Conservation (phyloP, 2,329 filamentous ascomycete species). For the Fusarium illudens region DNA sequence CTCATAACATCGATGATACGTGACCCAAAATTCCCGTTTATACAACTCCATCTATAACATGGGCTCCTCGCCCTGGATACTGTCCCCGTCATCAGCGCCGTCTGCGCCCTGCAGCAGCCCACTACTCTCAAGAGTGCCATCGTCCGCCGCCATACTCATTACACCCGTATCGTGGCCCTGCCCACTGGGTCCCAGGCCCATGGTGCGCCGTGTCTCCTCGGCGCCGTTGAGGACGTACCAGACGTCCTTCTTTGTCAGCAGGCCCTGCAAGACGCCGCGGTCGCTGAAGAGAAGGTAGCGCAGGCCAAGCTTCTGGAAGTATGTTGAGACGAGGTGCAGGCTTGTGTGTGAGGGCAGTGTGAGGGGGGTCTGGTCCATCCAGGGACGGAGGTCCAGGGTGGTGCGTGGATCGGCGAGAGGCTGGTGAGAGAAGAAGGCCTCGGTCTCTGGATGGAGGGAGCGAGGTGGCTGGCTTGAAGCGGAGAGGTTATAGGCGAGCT, state of each 20-base stretch:
- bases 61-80: constrained; percentile 39
- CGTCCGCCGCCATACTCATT: constrained; percentile 45
- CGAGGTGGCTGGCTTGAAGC: constrained; percentile 62
- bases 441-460: constrained; percentile 72
- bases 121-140: constrained; percentile 51
- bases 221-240: constrained; percentile 90
- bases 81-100: constrained; percentile 47
- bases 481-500: constrained; percentile 81
- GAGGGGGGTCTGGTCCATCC: constrained; percentile 99
- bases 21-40: constrained; percentile 6
- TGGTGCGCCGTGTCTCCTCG: constrained; percentile 64
- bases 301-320: constrained; percentile 94
- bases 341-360: constrained; percentile 80
- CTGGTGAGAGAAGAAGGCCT: constrained; percentile 86
- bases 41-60: constrained; percentile 35
- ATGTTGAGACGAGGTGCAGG: constrained; percentile 85
- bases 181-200: constrained; percentile 33
- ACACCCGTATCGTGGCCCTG: constrained; percentile 45
- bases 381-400: constrained; percentile 88
- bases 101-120: constrained; percentile 52
- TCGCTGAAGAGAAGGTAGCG: constrained; percentile 90
- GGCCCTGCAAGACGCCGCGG: constrained; percentile 79
- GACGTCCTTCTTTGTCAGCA: constrained; percentile 97
- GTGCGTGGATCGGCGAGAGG: constrained; percentile 79
- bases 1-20: constrained; percentile 6